phyloP scores from a whole-genome alignment of 2,329 filamentous ascomycete genomes.

The Atkinsonella texensis region DNA sequence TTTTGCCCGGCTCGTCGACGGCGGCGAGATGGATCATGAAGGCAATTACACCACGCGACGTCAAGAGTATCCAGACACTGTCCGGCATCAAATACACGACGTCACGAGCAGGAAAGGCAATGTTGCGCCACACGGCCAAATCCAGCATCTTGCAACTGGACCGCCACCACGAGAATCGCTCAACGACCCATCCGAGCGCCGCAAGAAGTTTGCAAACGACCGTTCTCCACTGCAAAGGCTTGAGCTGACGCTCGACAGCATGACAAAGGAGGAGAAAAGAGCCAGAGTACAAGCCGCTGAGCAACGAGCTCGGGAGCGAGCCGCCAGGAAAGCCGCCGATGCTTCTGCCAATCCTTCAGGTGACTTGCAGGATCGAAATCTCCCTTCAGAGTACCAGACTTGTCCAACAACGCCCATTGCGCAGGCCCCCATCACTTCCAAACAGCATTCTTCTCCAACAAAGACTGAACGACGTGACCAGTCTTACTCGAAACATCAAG shows the following conservation, averaged over 20 bases:
- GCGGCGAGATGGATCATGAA: conserved; percentile 15
- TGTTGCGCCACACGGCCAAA: conserved; percentile 5
- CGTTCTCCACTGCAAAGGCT: conserved; percentile 88
- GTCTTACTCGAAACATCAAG: neutral
- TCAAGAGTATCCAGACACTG: conserved; percentile 1
- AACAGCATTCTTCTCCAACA: neutral
- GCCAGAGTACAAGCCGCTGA: conserved; percentile 77
- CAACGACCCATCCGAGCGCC: conserved; percentile 28
- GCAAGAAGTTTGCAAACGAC: conserved; percentile 60
- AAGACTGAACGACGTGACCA: neutral
- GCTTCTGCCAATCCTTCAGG: conserved; percentile 11
- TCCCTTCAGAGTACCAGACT: neutral
- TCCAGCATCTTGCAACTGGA: conserved; percentile 11
- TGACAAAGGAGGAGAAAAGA: conserved; percentile 92
- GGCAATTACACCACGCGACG: conserved; percentile 14
- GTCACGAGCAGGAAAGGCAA: conserved; percentile 12
- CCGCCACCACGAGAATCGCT: conserved; percentile 27
- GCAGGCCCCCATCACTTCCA: neutral
- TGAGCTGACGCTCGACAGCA: conserved; percentile 79
- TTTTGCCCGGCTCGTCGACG: neutral
- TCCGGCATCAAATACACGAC: conserved; percentile 11
- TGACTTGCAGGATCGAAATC: conserved; percentile 14
- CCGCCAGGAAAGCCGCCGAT: conserved; percentile 25
- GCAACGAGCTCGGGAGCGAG: conserved; percentile 52
- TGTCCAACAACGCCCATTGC: conserved; percentile 1